These are phyloP conservation scores for Spergularia marina DNA, from an alignment of 148 eudicot species.

Conservation along the genomic window DNA sequence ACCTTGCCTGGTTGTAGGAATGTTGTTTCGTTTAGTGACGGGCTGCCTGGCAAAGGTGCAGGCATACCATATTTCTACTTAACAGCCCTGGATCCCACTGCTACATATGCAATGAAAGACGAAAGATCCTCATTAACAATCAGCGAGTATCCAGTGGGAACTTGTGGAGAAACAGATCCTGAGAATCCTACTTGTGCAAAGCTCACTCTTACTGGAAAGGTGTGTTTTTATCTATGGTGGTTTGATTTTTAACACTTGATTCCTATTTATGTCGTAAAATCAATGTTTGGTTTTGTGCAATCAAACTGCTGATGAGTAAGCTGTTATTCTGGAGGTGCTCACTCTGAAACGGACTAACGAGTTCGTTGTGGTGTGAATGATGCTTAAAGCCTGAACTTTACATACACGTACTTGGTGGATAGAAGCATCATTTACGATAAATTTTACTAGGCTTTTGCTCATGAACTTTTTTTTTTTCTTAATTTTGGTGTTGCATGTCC, in stretches of 20 bases:
- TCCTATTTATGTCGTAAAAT: not conserved
- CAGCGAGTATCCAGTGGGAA: slow-evolving; percentile 72
- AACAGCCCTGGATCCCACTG: slow-evolving; percentile 86
- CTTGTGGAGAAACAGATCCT: slow-evolving; percentile 80
- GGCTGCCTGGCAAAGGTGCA: slow-evolving; percentile 56
- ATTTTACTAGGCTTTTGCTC: too few relatives aligned
- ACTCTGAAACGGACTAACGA: too few relatives aligned
- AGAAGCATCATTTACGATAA: too few relatives aligned
- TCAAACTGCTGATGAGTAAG: not conserved
- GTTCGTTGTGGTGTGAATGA: too few relatives aligned
- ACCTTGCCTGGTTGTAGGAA: slow-evolving; percentile 46
- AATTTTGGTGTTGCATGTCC: not conserved
- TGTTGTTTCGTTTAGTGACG: slow-evolving; percentile 90
- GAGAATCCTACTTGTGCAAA: slow-evolving; percentile 88
- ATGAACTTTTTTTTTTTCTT: too few relatives aligned
- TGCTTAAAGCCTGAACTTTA: too few relatives aligned
- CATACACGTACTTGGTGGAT: too few relatives aligned
- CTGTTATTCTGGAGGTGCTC: too few relatives aligned
- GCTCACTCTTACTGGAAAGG: slow-evolving; percentile 90
- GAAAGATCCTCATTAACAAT: slow-evolving; percentile 68
- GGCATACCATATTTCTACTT: slow-evolving; percentile 90
- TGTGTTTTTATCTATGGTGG: slow-evolving; percentile 16
- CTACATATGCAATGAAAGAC: slow-evolving; percentile 68
- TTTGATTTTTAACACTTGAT: not conserved
- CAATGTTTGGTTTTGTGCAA: not conserved